Conservation (phyloP, 2,329 filamentous ascomycete genomes). For the Colletotrichum falcatum region DNA sequence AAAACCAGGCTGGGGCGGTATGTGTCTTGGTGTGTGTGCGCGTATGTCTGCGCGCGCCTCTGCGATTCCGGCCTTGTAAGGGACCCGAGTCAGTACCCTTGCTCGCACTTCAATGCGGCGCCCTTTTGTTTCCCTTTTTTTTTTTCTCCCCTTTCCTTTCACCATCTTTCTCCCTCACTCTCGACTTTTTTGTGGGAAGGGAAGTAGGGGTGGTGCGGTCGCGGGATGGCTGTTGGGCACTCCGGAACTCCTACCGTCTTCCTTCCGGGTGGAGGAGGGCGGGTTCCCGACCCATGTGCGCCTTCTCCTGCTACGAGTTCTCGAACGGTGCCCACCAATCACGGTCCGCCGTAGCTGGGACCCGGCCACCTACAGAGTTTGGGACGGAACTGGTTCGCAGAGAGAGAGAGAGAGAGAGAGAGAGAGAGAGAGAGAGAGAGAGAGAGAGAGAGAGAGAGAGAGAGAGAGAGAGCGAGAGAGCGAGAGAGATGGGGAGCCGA, state of each 20-base stretch:
- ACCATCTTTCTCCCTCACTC: neutral
- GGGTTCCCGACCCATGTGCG: neutral
- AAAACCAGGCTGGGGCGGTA: neutral
- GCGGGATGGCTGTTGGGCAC: neutral
- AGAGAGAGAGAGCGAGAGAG: no score
- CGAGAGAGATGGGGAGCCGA: no score
- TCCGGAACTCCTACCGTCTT: constrained; percentile 18
- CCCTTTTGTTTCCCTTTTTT: no score
- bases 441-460: neutral
- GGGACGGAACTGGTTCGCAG: neutral
- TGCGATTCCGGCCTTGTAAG: neutral
- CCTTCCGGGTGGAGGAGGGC: neutral
- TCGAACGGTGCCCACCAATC: constrained; percentile 10
- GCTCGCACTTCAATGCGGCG: constrained; percentile 16
- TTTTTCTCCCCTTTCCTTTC: no score
- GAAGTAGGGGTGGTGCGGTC: neutral
- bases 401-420: neutral
- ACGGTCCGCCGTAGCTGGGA: neutral
- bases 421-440: neutral
- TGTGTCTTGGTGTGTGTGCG: neutral
- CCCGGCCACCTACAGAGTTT: neutral
- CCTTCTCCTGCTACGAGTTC: constrained; percentile 6
- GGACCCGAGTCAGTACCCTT: constrained; percentile 36
- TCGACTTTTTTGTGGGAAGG: neutral
- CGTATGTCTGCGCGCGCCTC: neutral